Conservation (phyloP, 2,329 filamentous ascomycete species). For the Aspergillus niger region DNA sequence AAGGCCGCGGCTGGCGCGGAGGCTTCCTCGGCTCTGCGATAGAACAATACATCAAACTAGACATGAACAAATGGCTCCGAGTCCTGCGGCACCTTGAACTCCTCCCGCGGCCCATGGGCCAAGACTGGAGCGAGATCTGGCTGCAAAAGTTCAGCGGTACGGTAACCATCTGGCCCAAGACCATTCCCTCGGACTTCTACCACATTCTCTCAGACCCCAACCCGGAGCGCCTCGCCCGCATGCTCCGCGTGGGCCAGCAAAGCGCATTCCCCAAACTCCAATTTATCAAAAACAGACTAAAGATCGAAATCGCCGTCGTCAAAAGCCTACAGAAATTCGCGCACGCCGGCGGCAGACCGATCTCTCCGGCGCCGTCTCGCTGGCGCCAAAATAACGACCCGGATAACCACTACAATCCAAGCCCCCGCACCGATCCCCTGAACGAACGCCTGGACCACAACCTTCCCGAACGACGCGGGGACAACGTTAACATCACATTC, state of each 20-base stretch:
- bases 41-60: constrained; percentile 94
- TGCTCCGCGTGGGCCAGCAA: constrained; percentile 89
- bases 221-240: constrained; percentile 71
- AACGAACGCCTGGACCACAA: constrained; percentile 31
- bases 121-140: constrained; percentile 97
- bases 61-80: constrained; percentile 96
- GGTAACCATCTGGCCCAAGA: constrained; percentile 94
- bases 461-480: constrained; percentile 28
- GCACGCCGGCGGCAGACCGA: constrained; percentile 26
- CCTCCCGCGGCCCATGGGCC: constrained; percentile 82
- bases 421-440: constrained; percentile 23
- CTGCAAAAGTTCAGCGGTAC: constrained; percentile 92
- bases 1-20: constrained; percentile 91
- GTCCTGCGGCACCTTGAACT: constrained; percentile 91
- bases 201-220: constrained; percentile 85
- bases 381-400: constrained; percentile 23
- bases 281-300: constrained; percentile 84
- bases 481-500: constrained; percentile 10
- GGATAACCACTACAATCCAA: constrained; percentile 1
- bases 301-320: constrained; percentile 71
- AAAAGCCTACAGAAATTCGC: constrained; percentile 51
- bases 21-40: constrained; percentile 90
- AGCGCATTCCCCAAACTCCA: constrained; percentile 88
- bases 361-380: constrained; percentile 33
- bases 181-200: constrained; percentile 74